phyloP scores from a whole-genome alignment of 2,329 filamentous ascomycete species.

The Fusarium burgessii region DNA sequence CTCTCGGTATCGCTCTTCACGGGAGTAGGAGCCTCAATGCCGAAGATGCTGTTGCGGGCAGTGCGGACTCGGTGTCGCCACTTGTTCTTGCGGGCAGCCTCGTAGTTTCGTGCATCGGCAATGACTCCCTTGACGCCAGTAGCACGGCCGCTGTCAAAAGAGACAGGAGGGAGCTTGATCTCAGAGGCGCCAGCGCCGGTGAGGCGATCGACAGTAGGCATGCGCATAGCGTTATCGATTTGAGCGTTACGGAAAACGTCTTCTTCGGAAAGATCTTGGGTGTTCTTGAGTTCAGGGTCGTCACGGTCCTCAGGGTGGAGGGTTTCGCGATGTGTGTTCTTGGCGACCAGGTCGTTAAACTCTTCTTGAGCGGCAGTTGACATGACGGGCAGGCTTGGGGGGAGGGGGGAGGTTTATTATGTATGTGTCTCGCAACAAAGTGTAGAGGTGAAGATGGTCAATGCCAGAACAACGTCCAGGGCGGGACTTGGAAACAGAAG shows the following conservation, averaged over 20 bases:
- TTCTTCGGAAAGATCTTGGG: conserved; percentile 69
- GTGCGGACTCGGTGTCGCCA: conserved; percentile 65
- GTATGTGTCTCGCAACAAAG: conserved; percentile 39
- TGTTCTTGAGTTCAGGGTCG: conserved; percentile 59
- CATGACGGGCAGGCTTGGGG: conserved; percentile 57
- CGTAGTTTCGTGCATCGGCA: conserved; percentile 82
- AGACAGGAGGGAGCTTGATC: conserved; percentile 71
- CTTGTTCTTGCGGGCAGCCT: conserved; percentile 71
- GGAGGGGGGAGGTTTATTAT: conserved; percentile 42
- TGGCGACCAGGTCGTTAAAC: conserved; percentile 72
- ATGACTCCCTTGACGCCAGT: conserved; percentile 91
- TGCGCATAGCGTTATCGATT: conserved; percentile 75
- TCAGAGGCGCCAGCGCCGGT: conserved; percentile 58
- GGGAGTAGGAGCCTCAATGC: conserved; percentile 51
- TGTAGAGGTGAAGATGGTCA: conserved; percentile 33
- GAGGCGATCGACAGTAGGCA: conserved; percentile 62
- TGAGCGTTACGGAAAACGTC: conserved; percentile 64
- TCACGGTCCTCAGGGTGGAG: conserved; percentile 71
- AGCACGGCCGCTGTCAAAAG: conserved; percentile 75
- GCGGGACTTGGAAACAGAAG: conserved; percentile 38
- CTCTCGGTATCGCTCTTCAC: conserved; percentile 60
- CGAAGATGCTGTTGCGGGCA: conserved; percentile 68
- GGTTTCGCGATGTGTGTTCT: conserved; percentile 60
- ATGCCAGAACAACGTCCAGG: conserved; percentile 36
- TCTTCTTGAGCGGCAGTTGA: conserved; percentile 74